phyloP scores from a whole-genome alignment of 1,284 basidiomycete genomes.

The Macrocystidia cucumis region DNA sequence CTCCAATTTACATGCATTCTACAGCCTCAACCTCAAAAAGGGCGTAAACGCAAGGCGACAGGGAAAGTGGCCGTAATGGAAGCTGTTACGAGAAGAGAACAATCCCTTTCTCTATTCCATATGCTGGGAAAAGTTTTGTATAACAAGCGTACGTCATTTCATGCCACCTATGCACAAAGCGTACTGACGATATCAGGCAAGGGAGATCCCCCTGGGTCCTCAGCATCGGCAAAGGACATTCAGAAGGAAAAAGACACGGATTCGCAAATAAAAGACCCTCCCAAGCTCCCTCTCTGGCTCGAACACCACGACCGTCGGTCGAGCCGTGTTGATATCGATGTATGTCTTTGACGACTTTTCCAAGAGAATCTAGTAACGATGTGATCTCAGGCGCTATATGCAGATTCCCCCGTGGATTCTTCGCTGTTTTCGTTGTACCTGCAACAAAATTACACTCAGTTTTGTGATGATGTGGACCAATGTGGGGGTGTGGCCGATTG shows the following conservation, averaged over 20 bases:
- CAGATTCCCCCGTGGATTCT: slow-evolving; percentile 87
- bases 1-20: slow-evolving; percentile 74
- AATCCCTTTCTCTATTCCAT: slow-evolving; percentile 87
- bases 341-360: slow-evolving; percentile 24
- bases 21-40: slow-evolving; percentile 24
- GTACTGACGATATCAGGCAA: slow-evolving; percentile 44
- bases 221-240: slow-evolving; percentile 46
- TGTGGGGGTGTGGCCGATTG: slow-evolving; percentile 67
- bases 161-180: background rate
- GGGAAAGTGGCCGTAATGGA: slow-evolving; percentile 36
- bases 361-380: slow-evolving; percentile 1
- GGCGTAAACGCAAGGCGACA: slow-evolving; percentile 22
- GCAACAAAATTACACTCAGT: slow-evolving; percentile 89
- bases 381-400: slow-evolving; percentile 54
- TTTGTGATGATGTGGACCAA: slow-evolving; percentile 75
- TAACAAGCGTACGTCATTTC: slow-evolving; percentile 72
- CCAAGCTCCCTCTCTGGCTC: slow-evolving; percentile 49
- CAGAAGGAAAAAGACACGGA: slow-evolving; percentile 52
- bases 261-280: slow-evolving; percentile 38
- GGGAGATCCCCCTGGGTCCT: slow-evolving; percentile 51
- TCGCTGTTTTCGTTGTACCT: slow-evolving; percentile 86
- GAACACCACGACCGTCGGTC: slow-evolving; percentile 53
- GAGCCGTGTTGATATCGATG: slow-evolving; percentile 80
- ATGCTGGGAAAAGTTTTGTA: slow-evolving; percentile 91
- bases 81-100: slow-evolving; percentile 74